Conservation (phyloP, 495 filamentous ascomycete species). For the Xylaria bambusicola region DNA sequence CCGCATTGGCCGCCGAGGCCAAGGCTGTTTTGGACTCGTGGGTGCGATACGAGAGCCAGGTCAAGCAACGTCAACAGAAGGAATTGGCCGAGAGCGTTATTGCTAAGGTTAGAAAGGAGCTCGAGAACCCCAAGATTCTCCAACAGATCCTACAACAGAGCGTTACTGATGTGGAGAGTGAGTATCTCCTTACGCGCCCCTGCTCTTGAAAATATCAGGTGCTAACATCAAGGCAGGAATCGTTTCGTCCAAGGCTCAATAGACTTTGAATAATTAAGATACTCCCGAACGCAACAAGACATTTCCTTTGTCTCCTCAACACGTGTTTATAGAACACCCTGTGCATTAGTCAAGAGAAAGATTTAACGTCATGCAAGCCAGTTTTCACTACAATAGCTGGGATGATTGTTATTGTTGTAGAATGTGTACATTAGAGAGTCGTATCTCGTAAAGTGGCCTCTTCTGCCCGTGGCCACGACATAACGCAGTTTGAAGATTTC, state of each 20-base stretch:
- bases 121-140: constrained; percentile 93
- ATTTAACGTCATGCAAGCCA: constrained; percentile 15
- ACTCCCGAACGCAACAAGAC: constrained; percentile 35
- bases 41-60: constrained; percentile 97
- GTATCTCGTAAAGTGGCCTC: background rate
- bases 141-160: constrained; percentile 96
- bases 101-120: constrained; percentile 94
- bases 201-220: background rate
- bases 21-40: constrained; percentile 95
- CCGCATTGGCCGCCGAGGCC: constrained; percentile 84
- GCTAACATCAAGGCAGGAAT: constrained; percentile 47
- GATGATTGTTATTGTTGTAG: background rate
- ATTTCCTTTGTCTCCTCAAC: constrained; percentile 47
- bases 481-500: too few species aligned
- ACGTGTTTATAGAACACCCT: constrained; percentile 39
- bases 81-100: constrained; percentile 93
- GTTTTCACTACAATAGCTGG: background rate
- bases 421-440: background rate
- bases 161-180: constrained; percentile 94
- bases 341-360: constrained; percentile 42
- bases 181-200: constrained; percentile 39
- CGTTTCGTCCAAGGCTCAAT: constrained; percentile 57
- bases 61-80: constrained; percentile 96
- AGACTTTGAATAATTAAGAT: constrained; percentile 39
- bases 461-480: too few species aligned